Percentiles rank a stretch among this genome's conserved stretches.
phyloP scores from a whole-genome alignment of 306 rosid genomes.

The Trifolium dubium region DNA sequence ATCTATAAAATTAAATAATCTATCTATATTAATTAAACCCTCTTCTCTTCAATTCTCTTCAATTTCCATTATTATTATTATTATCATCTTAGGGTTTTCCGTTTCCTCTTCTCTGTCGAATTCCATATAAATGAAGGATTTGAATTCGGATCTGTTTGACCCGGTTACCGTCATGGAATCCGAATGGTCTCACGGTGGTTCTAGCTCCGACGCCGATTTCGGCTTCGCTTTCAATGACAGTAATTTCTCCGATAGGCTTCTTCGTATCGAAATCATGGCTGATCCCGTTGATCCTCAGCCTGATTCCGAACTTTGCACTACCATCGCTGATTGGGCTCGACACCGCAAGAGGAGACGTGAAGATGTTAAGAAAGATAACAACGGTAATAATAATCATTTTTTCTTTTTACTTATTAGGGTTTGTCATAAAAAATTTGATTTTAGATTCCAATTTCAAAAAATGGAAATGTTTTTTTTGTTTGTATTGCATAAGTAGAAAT shows the following conservation, averaged over 20 bases:
- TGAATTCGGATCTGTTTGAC: conserved; percentile 81
- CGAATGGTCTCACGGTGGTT: conserved; percentile 53
- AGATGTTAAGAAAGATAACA: conserved; percentile 73
- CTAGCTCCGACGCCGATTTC: conserved; percentile 76
- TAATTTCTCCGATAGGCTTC: conserved; percentile 91
- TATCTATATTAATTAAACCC: too few relatives aligned
- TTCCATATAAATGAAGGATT: conserved; percentile 40
- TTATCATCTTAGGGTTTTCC: conserved; percentile 21
- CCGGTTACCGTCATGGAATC: conserved; percentile 73
- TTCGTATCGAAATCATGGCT: conserved; percentile 82
- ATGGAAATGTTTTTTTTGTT: not conserved
- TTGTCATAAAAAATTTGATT: too few relatives aligned
- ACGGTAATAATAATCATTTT: conserved; percentile 52
- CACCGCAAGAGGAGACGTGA: conserved; percentile 91
- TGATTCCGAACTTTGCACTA: conserved; percentile 62
- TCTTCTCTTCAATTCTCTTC: too few relatives aligned
- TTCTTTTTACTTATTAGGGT: not conserved
- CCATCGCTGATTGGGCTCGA: conserved; percentile 91
- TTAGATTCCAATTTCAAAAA: too few relatives aligned
- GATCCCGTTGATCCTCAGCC: conserved; percentile 57
- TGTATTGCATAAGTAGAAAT: not conserved
- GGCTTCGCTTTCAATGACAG: conserved; percentile 95
- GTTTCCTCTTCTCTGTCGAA: conserved; percentile 9
- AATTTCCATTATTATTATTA: too few relatives aligned
- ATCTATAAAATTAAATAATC: too few relatives aligned